Percentiles rank a stretch among this genome's conserved stretches.
These are phyloP conservation scores for Fusarium sp. DNA, from an alignment of 2,329 filamentous ascomycete genomes.

Conservation along the genomic window DNA sequence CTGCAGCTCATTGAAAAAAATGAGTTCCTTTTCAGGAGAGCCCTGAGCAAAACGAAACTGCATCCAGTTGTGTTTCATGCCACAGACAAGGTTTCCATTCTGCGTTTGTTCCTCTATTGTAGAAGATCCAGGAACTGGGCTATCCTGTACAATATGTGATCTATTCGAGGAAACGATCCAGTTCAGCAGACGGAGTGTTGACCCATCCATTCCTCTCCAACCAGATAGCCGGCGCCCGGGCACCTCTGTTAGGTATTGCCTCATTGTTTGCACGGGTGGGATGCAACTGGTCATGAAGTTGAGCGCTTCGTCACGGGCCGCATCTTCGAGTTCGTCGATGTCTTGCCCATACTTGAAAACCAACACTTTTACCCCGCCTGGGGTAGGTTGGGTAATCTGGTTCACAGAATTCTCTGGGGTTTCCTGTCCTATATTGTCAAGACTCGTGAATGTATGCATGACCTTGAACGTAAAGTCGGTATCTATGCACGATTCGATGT, in stretches of 20 bases:
- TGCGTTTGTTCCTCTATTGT: background rate
- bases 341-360: constrained; percentile 44
- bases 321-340: constrained; percentile 34
- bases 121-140: constrained; percentile 49
- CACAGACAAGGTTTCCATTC: constrained; percentile 62
- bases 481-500: constrained; percentile 18
- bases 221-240: constrained; percentile 56
- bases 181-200: constrained; percentile 75
- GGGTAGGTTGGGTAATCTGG: constrained; percentile 5
- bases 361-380: constrained; percentile 29
- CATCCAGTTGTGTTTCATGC: constrained; percentile 71
- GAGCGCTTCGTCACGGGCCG: constrained; percentile 44
- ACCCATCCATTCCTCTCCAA: constrained; percentile 69
- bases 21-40: constrained; percentile 85
- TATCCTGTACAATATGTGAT: constrained; percentile 85
- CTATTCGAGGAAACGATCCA: constrained; percentile 94
- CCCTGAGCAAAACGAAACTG: constrained; percentile 93
- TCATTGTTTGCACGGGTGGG: constrained; percentile 71
- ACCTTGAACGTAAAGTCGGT: constrained; percentile 27
- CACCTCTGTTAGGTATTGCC: constrained; percentile 56
- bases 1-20: constrained; percentile 74
- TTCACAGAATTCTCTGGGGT: background rate
- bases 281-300: constrained; percentile 66
- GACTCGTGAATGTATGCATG: constrained; percentile 6
- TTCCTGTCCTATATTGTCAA: background rate